Evolutionary conservation across 2,329 filamentous ascomycete species (phyloP).

Genomic region (Helotiales sp.): DNA sequence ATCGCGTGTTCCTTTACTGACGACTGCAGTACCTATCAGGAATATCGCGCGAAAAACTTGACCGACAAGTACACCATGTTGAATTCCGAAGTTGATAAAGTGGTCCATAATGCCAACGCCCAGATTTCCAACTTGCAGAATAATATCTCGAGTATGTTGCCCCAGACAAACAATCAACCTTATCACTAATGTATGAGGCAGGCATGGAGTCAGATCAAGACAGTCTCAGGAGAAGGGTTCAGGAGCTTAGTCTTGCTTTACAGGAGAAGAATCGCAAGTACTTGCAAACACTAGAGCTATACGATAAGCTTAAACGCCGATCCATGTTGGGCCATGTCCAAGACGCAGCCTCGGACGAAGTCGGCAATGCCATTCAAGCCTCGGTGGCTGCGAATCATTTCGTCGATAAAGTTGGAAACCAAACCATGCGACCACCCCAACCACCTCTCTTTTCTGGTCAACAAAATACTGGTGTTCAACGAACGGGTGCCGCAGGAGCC

Average conservation of each 20-base stretch:
- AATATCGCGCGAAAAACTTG: slow-evolving; percentile 72
- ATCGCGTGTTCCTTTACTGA: slow-evolving; percentile 32
- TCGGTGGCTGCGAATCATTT: slow-evolving; percentile 37
- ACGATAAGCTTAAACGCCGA: slow-evolving; percentile 63
- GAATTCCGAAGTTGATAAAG: slow-evolving; percentile 70
- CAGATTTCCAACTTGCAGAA: slow-evolving; percentile 71
- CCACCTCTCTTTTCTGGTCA: slow-evolving; percentile 30
- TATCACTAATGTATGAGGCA: slow-evolving; percentile 39
- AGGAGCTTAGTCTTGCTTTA: slow-evolving; percentile 69
- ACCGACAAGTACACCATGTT: slow-evolving; percentile 72
- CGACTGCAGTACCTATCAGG: slow-evolving; percentile 70
- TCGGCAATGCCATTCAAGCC: slow-evolving; percentile 48
- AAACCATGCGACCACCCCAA: slow-evolving; percentile 27
- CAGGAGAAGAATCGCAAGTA: slow-evolving; percentile 74
- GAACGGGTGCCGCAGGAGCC: slow-evolving; percentile 15
- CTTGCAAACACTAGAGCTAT: slow-evolving; percentile 69
- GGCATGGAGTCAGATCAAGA: slow-evolving; percentile 66
- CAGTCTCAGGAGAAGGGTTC: slow-evolving; percentile 69
- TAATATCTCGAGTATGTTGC: slow-evolving; percentile 64
- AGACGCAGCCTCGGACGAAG: slow-evolving; percentile 57
- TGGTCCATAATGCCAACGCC: slow-evolving; percentile 75
- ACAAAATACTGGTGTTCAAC: slow-evolving; percentile 20
- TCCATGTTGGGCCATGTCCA: slow-evolving; percentile 60
- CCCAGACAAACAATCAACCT: not conserved
- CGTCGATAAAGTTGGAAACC: slow-evolving; percentile 33